Percentiles rank a stretch among this genome's conserved stretches.
Evolutionary conservation across 495 filamentous ascomycete genomes (phyloP).

Genomic region (Aspergillus campestris): DNA sequence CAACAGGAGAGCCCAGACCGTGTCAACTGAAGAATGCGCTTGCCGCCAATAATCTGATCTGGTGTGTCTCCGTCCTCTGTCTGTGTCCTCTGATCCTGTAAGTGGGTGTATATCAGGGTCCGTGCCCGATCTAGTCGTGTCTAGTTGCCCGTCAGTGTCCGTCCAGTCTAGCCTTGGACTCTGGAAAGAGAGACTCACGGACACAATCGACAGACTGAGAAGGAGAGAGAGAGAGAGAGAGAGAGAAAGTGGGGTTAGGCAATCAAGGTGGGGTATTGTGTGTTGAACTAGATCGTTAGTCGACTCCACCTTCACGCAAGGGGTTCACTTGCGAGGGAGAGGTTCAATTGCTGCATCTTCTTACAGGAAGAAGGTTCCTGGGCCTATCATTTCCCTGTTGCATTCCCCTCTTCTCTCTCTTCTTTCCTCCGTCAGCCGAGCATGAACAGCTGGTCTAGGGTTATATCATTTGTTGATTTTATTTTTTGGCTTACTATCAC

Average conservation of each 20-base stretch:
- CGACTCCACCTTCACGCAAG: slow-evolving; percentile 16
- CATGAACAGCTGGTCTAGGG: slow-evolving; percentile 13
- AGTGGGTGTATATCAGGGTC: no score
- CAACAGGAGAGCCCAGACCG: no score
- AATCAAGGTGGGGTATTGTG: slow-evolving; percentile 8
- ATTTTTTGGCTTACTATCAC: background rate
- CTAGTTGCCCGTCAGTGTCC: no score
- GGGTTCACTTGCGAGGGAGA: slow-evolving; percentile 11
- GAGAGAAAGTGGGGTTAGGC: slow-evolving; percentile 7
- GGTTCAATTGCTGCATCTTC: slow-evolving; percentile 3
- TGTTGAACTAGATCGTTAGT: slow-evolving; percentile 9
- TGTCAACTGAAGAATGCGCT: no score
- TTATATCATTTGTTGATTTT: background rate
- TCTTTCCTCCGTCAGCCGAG: slow-evolving; percentile 7
- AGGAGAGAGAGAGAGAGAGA: background rate
- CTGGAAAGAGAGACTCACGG: no score
- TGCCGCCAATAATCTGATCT: no score
- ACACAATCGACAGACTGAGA: background rate
- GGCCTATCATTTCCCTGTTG: slow-evolving; percentile 12
- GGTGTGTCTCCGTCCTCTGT: no score
- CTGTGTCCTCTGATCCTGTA: no score
- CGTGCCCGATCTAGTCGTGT: no score
- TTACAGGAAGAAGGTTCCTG: slow-evolving; percentile 15
- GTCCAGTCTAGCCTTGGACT: no score
- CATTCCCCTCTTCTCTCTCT: no score